Percentiles rank a stretch among this genome's conserved stretches.
These are phyloP conservation scores for Russula ochroleuca DNA, from an alignment of 768 basidiomycete species.

Conservation along the genomic window DNA sequence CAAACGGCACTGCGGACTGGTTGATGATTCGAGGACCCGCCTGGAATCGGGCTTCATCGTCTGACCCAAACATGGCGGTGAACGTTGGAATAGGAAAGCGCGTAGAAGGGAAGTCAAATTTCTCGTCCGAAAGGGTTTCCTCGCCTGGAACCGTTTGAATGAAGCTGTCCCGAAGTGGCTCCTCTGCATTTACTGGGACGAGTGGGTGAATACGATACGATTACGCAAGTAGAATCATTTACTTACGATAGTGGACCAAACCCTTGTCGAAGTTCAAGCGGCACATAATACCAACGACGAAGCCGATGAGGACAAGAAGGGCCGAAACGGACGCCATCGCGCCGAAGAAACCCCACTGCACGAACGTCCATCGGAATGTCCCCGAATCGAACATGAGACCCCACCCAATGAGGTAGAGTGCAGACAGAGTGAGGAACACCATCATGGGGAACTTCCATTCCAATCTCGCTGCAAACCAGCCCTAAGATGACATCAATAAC, in stretches of 20 bases:
- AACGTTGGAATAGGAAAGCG: conserved; percentile 54
- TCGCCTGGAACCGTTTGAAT: conserved; percentile 31
- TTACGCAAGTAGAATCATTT: background rate
- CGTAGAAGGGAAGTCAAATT: conserved; percentile 58
- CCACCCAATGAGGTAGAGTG: conserved; percentile 65
- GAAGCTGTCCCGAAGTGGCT: conserved; percentile 46
- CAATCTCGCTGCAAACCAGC: conserved; percentile 71
- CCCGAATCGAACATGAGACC: conserved; percentile 66
- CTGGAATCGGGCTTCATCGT: conserved; percentile 37
- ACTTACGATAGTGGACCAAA: conserved; percentile 59
- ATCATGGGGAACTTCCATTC: conserved; percentile 58
- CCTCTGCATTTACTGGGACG: conserved; percentile 51
- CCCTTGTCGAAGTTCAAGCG: conserved; percentile 76
- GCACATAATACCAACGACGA: conserved; percentile 63
- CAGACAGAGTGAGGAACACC: conserved; percentile 56
- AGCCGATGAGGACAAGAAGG: conserved; percentile 48
- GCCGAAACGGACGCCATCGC: conserved; percentile 57
- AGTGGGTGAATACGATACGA: conserved; percentile 5
- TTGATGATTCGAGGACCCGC: conserved; percentile 50
- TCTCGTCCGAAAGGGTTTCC: conserved; percentile 40
- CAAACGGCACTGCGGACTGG: conserved; percentile 33
- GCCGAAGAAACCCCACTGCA: conserved; percentile 70
- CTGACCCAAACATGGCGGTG: conserved; percentile 39
- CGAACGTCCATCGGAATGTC: conserved; percentile 73
- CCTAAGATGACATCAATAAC: conserved; percentile 38